Evolutionary conservation across 768 basidiomycete genomes (phyloP).

Genomic region (Cystofilobasidium macerans): DNA sequence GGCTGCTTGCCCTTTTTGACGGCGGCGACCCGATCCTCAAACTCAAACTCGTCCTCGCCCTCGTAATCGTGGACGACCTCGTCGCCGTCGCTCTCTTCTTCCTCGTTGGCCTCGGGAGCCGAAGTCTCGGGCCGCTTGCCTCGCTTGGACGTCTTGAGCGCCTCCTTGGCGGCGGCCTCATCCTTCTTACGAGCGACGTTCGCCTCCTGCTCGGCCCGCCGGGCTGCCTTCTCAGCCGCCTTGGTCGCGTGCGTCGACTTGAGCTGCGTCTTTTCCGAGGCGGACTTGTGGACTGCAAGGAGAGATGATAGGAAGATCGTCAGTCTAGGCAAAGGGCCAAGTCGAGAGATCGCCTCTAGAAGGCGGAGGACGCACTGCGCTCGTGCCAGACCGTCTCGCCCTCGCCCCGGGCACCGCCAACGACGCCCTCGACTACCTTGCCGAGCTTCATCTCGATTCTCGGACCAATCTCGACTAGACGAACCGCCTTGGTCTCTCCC

Average conservation of each 20-base stretch:
- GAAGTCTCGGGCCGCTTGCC: background rate
- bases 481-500: conserved; percentile 79
- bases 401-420: conserved; percentile 60
- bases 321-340: background rate
- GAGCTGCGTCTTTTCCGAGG: conserved; percentile 49
- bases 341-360: background rate
- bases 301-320: background rate
- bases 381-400: conserved; percentile 89
- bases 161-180: conserved; percentile 32
- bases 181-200: conserved; percentile 76
- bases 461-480: conserved; percentile 87
- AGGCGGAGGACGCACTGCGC: conserved; percentile 54
- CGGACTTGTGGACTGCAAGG: conserved; percentile 74
- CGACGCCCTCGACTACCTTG: conserved; percentile 87
- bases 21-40: conserved; percentile 16
- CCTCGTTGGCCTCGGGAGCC: background rate
- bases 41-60: conserved; percentile 26
- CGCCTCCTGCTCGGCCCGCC: conserved; percentile 77
- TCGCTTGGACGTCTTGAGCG: conserved; percentile 25
- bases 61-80: conserved; percentile 23
- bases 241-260: conserved; percentile 49
- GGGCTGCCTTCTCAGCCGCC: conserved; percentile 59
- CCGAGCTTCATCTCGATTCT: conserved; percentile 84
- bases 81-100: conserved; percentile 9
- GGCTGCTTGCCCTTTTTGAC: background rate